phyloP scores from a whole-genome alignment of 371 early-diverging fungal species.

The Haplosporangium sp. region DNA sequence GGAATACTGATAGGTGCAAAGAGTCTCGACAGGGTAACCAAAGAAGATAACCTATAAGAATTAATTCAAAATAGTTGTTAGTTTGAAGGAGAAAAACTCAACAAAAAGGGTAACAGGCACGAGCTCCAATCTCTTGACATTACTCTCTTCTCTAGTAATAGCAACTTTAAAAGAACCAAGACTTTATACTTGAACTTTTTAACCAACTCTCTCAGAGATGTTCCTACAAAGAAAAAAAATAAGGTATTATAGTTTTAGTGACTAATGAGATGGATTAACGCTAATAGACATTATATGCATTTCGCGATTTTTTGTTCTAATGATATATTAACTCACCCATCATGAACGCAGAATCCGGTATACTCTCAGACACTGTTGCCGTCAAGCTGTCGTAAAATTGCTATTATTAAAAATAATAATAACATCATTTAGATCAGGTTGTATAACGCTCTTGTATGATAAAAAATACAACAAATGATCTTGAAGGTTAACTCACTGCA shows the following conservation, averaged over 20 bases:
- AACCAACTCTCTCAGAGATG: constrained; percentile 78
- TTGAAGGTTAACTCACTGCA: constrained; percentile 57
- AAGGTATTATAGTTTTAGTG: neutral
- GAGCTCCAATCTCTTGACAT: neutral
- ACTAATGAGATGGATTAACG: neutral
- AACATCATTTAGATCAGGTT: neutral
- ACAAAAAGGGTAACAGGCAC: too few relatives aligned
- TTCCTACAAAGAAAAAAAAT: constrained; percentile 54
- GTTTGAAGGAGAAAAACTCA: neutral
- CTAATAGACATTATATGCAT: neutral
- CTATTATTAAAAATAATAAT: constrained; percentile 44
- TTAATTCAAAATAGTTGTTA: too few relatives aligned
- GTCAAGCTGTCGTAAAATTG: constrained; percentile 74
- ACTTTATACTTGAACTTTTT: constrained; percentile 82
- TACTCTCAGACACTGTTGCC: constrained; percentile 65
- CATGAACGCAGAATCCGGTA: constrained; percentile 76
- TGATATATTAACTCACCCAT: constrained; percentile 62
- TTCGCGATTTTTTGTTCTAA: neutral
- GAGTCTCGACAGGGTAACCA: constrained; percentile 82
- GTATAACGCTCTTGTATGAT: neutral
- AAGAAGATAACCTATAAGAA: constrained; percentile 77
- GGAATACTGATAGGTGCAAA: constrained; percentile 85
- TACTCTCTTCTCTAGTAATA: constrained; percentile 79
- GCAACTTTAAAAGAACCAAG: constrained; percentile 77
- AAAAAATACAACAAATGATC: neutral